A percentile compares a stretch with the other conserved stretches of the same genome.
phyloP scores from a whole-genome alignment of 208 protist genomes.

The Acanthamoeba healyi region DNA sequence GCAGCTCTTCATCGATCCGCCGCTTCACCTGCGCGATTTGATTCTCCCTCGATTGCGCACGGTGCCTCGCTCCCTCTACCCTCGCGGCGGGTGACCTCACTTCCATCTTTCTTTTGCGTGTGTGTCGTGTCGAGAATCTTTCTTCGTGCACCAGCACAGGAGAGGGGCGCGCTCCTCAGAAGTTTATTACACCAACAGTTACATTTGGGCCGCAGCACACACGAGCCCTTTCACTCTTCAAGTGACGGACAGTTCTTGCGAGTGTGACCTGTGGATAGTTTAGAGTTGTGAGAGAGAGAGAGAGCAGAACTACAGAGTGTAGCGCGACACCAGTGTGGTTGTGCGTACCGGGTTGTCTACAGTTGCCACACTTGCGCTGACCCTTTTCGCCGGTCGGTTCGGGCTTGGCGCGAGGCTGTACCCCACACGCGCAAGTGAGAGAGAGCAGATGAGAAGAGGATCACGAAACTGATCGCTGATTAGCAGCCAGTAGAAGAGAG shows the following conservation, averaged over 20 bases:
- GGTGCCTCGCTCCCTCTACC: no score
- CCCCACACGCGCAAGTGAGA: neutral
- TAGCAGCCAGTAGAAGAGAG: neutral
- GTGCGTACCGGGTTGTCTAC: neutral
- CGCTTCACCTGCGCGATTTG: neutral
- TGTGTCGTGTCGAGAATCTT: no score
- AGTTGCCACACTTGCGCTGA: slow-evolving; percentile 1
- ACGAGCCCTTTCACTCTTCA: neutral
- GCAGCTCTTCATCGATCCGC: neutral
- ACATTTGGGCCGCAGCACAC: neutral
- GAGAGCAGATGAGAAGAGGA: neutral
- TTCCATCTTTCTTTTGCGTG: no score
- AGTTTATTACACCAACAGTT: no score
- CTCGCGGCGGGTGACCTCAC: no score
- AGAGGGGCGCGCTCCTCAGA: no score
- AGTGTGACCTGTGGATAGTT: neutral
- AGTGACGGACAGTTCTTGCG: neutral
- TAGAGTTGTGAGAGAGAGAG: neutral
- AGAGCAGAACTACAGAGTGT: no score
- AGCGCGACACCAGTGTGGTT: no score
- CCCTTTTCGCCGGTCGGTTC: neutral
- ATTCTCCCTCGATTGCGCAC: no score
- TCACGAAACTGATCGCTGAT: neutral
- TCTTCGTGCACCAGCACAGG: no score
- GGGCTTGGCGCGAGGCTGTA: neutral